phyloP scores from a whole-genome alignment of 2,329 filamentous ascomycete species.

The Ophiostoma pallidulum region DNA sequence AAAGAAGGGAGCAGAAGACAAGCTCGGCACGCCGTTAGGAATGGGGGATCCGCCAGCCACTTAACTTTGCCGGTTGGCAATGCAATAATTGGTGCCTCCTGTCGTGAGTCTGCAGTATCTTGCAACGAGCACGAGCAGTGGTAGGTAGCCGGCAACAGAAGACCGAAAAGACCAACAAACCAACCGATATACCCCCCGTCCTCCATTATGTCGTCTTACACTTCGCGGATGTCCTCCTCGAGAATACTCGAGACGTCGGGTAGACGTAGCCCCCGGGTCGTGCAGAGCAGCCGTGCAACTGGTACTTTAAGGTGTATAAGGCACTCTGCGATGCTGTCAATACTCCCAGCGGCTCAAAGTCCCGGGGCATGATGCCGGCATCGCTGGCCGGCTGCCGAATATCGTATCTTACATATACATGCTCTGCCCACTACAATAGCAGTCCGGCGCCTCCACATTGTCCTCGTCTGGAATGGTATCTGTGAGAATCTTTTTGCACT shows the following conservation, averaged over 20 bases:
- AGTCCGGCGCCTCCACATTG: constrained; percentile 41
- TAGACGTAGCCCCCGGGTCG: constrained; percentile 36
- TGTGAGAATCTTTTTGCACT: background rate
- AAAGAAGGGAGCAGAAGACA: too few species aligned
- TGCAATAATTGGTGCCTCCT: too few species aligned
- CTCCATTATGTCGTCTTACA: constrained; percentile 1
- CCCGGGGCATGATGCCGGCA: constrained; percentile 46
- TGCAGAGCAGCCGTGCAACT: constrained; percentile 11
- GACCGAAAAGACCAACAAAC: background rate
- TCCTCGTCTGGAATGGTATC: constrained; percentile 30
- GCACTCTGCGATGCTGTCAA: constrained; percentile 30
- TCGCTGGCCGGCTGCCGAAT: constrained; percentile 41
- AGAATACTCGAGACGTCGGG: constrained; percentile 32
- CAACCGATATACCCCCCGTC: background rate
- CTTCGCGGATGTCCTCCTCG: constrained; percentile 45
- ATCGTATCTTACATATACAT: too few species aligned
- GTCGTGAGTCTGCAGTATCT: constrained; percentile 35
- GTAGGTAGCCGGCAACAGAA: too few species aligned
- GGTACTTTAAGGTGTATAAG: constrained; percentile 32
- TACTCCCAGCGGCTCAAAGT: constrained; percentile 48
- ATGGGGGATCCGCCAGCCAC: too few species aligned
- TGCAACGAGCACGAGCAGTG: constrained; percentile 57
- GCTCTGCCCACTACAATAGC: constrained; percentile 34
- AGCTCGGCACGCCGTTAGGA: background rate
- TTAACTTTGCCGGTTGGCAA: constrained; percentile 44